Percentiles rank a stretch among this genome's conserved stretches.
Evolutionary conservation across 2,329 filamentous ascomycete genomes (phyloP).

Genomic region (Penicillium psychrosexuale): DNA sequence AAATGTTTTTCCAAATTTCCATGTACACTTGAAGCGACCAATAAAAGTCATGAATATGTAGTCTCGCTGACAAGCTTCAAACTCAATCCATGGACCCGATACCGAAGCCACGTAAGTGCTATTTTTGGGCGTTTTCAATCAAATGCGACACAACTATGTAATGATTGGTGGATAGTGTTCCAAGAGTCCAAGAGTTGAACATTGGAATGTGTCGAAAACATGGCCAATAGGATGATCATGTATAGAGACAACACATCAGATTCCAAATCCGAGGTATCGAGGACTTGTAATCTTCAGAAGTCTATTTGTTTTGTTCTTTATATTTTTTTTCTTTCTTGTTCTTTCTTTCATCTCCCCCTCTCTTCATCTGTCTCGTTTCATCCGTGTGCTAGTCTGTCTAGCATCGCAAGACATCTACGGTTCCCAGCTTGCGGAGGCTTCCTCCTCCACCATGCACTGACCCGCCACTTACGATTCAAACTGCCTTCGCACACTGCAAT

Average conservation of each 20-base stretch:
- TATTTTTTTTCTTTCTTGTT: neutral
- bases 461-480: neutral
- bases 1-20: neutral
- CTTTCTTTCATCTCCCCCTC: neutral
- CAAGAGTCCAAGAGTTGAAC: neutral
- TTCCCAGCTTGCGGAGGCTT: neutral
- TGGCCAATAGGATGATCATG: neutral
- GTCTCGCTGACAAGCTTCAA: neutral
- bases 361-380: neutral
- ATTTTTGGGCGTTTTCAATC: neutral
- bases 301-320: neutral
- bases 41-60: neutral
- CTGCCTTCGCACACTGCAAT: neutral
- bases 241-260: neutral
- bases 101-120: neutral
- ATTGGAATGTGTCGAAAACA: neutral
- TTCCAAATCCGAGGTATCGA: constrained; percentile 1
- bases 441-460: constrained; percentile 4
- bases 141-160: neutral
- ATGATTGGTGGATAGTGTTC: neutral
- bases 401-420: neutral
- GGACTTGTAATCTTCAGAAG: neutral
- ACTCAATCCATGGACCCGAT: neutral
- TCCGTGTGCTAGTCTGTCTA: neutral
- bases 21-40: neutral